A percentile compares a stretch with the other conserved stretches of the same genome.
These are phyloP conservation scores for Dittrichia graveolens DNA, from an alignment of 129 eudicot species.

Conservation along the genomic window DNA sequence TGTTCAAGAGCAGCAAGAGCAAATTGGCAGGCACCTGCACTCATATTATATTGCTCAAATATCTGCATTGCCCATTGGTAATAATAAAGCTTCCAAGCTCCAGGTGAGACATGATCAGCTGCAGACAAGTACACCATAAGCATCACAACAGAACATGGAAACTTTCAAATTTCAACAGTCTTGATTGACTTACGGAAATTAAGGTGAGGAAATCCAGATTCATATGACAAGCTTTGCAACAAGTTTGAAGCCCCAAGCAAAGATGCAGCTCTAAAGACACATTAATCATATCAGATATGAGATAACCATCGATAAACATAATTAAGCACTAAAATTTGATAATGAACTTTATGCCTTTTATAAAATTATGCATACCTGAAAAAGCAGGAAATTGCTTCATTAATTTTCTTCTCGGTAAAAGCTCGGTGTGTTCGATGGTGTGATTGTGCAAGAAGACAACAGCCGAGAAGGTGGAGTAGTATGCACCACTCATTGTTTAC, in stretches of 20 bases:
- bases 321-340: neutral
- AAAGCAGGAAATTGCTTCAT: conserved; percentile 87
- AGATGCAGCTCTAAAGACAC: conserved; percentile 81
- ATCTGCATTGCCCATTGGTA: conserved; percentile 99
- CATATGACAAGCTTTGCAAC: conserved; percentile 66
- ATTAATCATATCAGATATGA: conserved; percentile 16
- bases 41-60: conserved; percentile 83
- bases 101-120: conserved; percentile 64
- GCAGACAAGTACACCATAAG: conserved; percentile 31
- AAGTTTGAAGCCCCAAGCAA: conserved; percentile 66
- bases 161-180: neutral
- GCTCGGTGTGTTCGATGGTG: conserved; percentile 55
- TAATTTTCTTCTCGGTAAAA: conserved; percentile 57
- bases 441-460: conserved; percentile 87
- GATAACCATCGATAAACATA: too few species aligned
- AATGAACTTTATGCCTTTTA: neutral
- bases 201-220: conserved; percentile 66
- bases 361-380: conserved; percentile 59
- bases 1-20: conserved; percentile 99
- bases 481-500: conserved; percentile 60
- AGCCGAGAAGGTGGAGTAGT: conserved; percentile 88
- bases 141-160: conserved; percentile 6
- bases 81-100: conserved; percentile 91
- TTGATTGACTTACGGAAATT: conserved; percentile 53
- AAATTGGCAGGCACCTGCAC: conserved; percentile 88